Evolutionary conservation across 371 early-diverging fungal species (phyloP), one percentile per base, ranked within the genome.

Genomic region (Mortierella sp.): DNA sequence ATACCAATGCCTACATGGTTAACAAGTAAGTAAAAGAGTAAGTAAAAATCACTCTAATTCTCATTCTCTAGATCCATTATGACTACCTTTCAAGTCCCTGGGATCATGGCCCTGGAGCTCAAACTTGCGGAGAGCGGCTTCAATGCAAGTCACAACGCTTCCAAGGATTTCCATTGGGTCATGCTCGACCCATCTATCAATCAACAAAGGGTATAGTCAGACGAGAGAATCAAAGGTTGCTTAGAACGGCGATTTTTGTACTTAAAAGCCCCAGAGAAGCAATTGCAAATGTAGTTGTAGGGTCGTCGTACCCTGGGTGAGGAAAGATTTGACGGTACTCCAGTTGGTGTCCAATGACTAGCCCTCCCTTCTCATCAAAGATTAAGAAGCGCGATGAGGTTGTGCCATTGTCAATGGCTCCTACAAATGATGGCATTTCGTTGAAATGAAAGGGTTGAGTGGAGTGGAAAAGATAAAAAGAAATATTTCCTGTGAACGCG

Each of bases 351-450:
- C 88, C 87, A 20, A 93, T 88, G 32, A 97, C 91, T 24, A 95
- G 88, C 58, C 87, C 81, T 67, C 96, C 97, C 26, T 83, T 85
- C 55, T 87, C 78, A 85, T 98, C 94, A 84, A 98, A 98, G 67
- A 98, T 92, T 43, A 98, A 90, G 87, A 97, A 97, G 16, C 98
- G 91, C 32, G 97, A 92, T 20, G 95, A 95, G 16, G 95, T 93
- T 14, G 98, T 98, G 75, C 98, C 98, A 85, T 98, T 96, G 85
- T 98, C 98, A 65, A 98, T 95, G 73, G 98, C 89, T 52, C 95
- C 97, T 58, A 98, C 83, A 80, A 90, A 93, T 51, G 81, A 78
- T 14, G 87, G 84, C 87, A 77, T 77, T 55, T 55, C 16, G 55
- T 8, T 59, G 40, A 28, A 61, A 65, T 26, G 26, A 26, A 32